Evolutionary conservation across 83 land plant species (phyloP), one percentile per base, ranked within the genome.

Genomic region (Picea engelmannii): DNA sequence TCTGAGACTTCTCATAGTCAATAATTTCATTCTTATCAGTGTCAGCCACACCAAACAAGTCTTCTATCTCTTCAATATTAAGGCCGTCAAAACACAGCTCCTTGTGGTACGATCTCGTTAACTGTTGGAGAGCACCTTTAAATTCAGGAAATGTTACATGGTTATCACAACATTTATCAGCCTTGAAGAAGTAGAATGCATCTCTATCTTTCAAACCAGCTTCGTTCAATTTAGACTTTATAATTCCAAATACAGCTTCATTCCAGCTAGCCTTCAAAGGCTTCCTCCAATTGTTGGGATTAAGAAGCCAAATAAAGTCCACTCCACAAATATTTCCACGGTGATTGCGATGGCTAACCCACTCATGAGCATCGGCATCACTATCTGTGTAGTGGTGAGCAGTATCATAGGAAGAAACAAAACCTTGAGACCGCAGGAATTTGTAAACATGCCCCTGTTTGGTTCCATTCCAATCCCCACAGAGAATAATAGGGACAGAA

Each of bases 401-500:
- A 47, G 89, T 86, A 69, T 94, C 96, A 88, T 95, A 95, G 63
- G 95, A 95, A 67, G 96, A 95, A 15, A 89, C 93, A 84, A 95
- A 94, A 0, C 98, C 96, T 78, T 92, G 98, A 59, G 98, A 93
- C 24, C 96, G 83, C 24, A 94, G 91, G 77, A 95, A 92, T 81
- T 89, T 94, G 83, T 95, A 95, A 13, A 95, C 96, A 84, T 94
- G 95, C 4, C 98, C 96, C 13, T 92, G 82, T 79, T 94, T 95
- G 81, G 94, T 95, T 55, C 96, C 98, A 88, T 95, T 95, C 98
- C 96, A 95, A 69, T 95, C 98, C 96, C 94, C 96, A 66, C 92
- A 94, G 1, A 94, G 92, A 76, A 94, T 83, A 63, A 94, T 81
- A 6, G 96, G 96, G 81, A 92, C 62, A 58, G 93, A 88, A 42